Evolutionary conservation across 2,329 filamentous ascomycete genomes (phyloP).

Genomic region (Trichoderma sp.): DNA sequence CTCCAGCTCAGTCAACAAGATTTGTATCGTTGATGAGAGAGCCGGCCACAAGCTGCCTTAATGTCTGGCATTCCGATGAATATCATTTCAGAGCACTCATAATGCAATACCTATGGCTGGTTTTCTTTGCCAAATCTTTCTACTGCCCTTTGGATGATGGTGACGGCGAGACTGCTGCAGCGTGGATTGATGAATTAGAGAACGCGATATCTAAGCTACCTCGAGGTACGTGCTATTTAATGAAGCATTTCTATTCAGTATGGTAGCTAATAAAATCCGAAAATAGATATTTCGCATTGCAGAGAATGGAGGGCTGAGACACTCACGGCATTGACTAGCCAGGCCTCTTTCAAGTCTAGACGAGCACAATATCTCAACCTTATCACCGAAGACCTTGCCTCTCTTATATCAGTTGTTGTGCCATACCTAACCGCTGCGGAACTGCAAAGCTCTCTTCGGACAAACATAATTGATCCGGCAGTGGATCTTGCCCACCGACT

Average conservation of each 20-base stretch:
- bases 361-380: conserved; percentile 29
- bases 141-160: conserved; percentile 37
- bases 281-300: conserved; percentile 33
- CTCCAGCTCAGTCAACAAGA: conserved; percentile 29
- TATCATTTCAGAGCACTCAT: conserved; percentile 37
- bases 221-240: conserved; percentile 27
- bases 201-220: conserved; percentile 34
- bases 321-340: conserved; percentile 33
- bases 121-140: conserved; percentile 36
- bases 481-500: conserved; percentile 37
- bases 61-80: conserved; percentile 33
- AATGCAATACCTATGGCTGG: conserved; percentile 39
- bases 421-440: conserved; percentile 29
- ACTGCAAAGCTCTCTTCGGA: conserved; percentile 33
- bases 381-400: conserved; percentile 35
- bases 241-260: neutral
- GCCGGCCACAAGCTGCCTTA: conserved; percentile 34
- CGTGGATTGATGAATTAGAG: conserved; percentile 36
- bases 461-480: conserved; percentile 35
- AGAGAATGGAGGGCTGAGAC: conserved; percentile 40
- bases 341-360: conserved; percentile 32
- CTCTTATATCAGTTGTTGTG: conserved; percentile 31
- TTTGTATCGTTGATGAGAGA: conserved; percentile 36
- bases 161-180: conserved; percentile 30
- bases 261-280: neutral